phyloP scores from a whole-genome alignment of 2,329 filamentous ascomycete species.

The Stenocarpella maydis region DNA sequence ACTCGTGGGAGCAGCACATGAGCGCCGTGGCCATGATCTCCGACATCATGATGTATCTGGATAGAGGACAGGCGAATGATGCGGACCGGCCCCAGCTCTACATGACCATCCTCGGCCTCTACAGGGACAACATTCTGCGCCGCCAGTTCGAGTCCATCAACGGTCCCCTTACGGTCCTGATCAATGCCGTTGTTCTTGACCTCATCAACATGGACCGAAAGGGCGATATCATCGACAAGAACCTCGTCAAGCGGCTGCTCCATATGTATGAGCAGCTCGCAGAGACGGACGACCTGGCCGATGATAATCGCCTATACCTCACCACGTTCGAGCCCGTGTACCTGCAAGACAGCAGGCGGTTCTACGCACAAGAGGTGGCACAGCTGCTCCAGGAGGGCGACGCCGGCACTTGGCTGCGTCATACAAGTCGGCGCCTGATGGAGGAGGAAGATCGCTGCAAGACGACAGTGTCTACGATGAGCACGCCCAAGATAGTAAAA shows the following conservation, averaged over 20 bases:
- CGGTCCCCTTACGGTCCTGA: slow-evolving; percentile 71
- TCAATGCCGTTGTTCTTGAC: slow-evolving; percentile 85
- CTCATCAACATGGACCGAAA: slow-evolving; percentile 92
- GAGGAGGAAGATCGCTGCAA: slow-evolving; percentile 86
- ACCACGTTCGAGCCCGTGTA: slow-evolving; percentile 84
- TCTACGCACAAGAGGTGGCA: slow-evolving; percentile 80
- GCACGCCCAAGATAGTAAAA: slow-evolving; percentile 74
- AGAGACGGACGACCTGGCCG: slow-evolving; percentile 79
- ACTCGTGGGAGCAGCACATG: slow-evolving; percentile 88
- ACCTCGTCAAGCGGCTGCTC: slow-evolving; percentile 81
- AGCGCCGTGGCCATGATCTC: slow-evolving; percentile 96
- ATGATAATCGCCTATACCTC: slow-evolving; percentile 83
- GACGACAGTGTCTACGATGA: slow-evolving; percentile 79
- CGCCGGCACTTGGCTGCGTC: slow-evolving; percentile 81
- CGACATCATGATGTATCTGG: slow-evolving; percentile 97
- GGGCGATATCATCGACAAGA: slow-evolving; percentile 87
- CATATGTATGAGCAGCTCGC: slow-evolving; percentile 92
- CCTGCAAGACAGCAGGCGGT: slow-evolving; percentile 72
- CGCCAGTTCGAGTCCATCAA: slow-evolving; percentile 48
- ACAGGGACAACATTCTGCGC: slow-evolving; percentile 84
- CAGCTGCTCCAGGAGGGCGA: slow-evolving; percentile 79
- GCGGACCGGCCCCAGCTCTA: slow-evolving; percentile 76
- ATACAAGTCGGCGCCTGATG: slow-evolving; percentile 75
- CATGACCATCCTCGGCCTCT: slow-evolving; percentile 83
- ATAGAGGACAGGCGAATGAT: slow-evolving; percentile 82